Evolutionary conservation across 352 stramenopile species (phyloP), one percentile per base, ranked within the genome.

Genomic region (Phytophthora ohioensis): DNA sequence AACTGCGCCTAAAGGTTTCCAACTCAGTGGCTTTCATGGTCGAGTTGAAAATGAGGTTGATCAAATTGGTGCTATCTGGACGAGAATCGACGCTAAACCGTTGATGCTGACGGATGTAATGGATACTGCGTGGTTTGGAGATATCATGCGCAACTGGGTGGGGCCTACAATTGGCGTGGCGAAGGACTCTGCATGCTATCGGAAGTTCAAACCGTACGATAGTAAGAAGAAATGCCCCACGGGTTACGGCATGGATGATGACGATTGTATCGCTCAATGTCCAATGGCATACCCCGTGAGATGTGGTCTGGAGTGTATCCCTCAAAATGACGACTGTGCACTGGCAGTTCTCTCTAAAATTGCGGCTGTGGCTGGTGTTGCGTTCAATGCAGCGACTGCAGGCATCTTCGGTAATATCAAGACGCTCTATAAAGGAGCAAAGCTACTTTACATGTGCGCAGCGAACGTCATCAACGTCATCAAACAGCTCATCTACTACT

Each of bases 251-350:
- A 83, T 85, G 43, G 80, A 82, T 2, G 52, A 88, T 51, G 71
- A 71, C n/a, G 82, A 80, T 8, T 91, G 84, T 69, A 88, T 82
- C 65, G 75, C 82, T 3, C 71, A 87, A 59, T 92, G 84, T 35
- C 82, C 84, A 0, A 35, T 91, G 12, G 69, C 90, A 47, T 92
- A 91, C 63, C 84, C 84, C 0, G 84, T 92, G 3, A 15, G 13
- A 12, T 71, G 64, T n/a, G 34, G 4, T n/a, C 4, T 42, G 1
- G 64, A 71, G 31, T 71, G 64, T 41, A 76, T 91, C 27, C 82
- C 78, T 75, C 53, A 71, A 21, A 71, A 71, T 30, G 64, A 71
- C 21, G 48, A 66, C 41, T 71, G 64, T 57, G 36, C 47, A 0
- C n/a, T 71, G 1, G 55, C 31, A 13, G 11, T 61, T 61, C 15